Conservation (phyloP, 2,329 filamentous ascomycete genomes). For the Aspergillus tanneri region DNA sequence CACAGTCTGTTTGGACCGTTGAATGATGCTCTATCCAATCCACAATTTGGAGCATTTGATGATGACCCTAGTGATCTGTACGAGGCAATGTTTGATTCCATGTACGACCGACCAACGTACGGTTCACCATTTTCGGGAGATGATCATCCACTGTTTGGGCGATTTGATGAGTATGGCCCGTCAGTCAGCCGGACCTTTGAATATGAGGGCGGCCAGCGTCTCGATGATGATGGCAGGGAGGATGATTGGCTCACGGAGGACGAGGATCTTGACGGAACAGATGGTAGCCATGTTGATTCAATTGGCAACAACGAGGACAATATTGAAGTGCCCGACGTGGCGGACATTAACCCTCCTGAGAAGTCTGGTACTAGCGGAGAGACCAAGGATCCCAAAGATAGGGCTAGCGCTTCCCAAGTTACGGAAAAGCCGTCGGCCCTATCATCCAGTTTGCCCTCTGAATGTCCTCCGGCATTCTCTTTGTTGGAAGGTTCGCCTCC, state of each 20-base stretch:
- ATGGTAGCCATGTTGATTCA: not conserved
- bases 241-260: conserved; percentile 45
- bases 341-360: conserved; percentile 12
- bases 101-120: too few species aligned
- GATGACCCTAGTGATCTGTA: too few species aligned
- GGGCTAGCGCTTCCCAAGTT: not conserved
- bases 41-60: too few species aligned
- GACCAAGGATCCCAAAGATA: conserved; percentile 2
- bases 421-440: not conserved
- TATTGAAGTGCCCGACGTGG: conserved; percentile 2
- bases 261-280: not conserved
- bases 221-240: conserved; percentile 46
- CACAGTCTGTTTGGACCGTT: conserved; percentile 8
- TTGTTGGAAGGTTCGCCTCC: conserved; percentile 47
- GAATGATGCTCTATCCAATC: too few species aligned
- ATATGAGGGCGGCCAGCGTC: too few species aligned
- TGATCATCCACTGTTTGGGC: too few species aligned
- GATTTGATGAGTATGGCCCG: too few species aligned
- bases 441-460: conserved; percentile 7
- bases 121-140: too few species aligned
- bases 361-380: not conserved
- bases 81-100: too few species aligned
- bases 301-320: not conserved
- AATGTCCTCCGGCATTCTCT: conserved; percentile 33
- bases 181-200: too few species aligned